phyloP scores from a whole-genome alignment of 2,329 filamentous ascomycete species.

The Coniochaeta sp. region DNA sequence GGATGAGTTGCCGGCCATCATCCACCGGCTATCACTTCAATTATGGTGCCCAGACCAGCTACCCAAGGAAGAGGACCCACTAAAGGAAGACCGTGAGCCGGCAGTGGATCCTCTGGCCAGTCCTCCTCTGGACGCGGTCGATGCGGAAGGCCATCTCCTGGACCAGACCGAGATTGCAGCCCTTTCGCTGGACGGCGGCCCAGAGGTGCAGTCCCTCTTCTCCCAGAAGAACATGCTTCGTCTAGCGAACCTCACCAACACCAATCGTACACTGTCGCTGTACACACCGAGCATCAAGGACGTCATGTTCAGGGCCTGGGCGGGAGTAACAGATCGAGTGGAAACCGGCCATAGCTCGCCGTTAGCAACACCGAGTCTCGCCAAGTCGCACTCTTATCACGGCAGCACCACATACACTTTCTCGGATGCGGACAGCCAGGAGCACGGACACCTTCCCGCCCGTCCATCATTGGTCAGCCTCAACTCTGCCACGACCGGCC shows the following conservation, averaged over 20 bases:
- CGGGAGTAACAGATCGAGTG: conserved; percentile 64
- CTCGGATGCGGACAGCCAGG: conserved; percentile 60
- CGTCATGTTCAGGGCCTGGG: conserved; percentile 89
- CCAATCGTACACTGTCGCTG: conserved; percentile 81
- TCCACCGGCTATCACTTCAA: conserved; percentile 82
- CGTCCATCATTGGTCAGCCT: conserved; percentile 60
- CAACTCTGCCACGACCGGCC: conserved; percentile 52
- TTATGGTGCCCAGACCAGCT: conserved; percentile 86
- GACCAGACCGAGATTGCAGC: conserved; percentile 70
- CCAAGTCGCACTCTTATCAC: conserved; percentile 56
- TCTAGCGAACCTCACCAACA: conserved; percentile 75
- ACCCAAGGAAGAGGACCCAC: conserved; percentile 56
- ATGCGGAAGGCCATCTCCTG: conserved; percentile 69
- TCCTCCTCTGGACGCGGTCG: conserved; percentile 74
- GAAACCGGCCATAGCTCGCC: conserved; percentile 49
- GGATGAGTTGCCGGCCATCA: conserved; percentile 95
- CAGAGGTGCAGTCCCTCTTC: conserved; percentile 82
- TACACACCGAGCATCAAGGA: conserved; percentile 89
- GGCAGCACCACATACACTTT: conserved; percentile 64
- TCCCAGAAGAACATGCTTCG: conserved; percentile 90
- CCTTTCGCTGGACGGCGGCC: conserved; percentile 69
- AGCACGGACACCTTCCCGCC: conserved; percentile 55
- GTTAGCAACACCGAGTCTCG: conserved; percentile 44
- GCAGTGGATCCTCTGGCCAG: conserved; percentile 75
- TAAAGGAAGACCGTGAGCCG: conserved; percentile 42